phyloP scores from a whole-genome alignment of 257 asterid genomes.

The Penstemon davidsonii region DNA sequence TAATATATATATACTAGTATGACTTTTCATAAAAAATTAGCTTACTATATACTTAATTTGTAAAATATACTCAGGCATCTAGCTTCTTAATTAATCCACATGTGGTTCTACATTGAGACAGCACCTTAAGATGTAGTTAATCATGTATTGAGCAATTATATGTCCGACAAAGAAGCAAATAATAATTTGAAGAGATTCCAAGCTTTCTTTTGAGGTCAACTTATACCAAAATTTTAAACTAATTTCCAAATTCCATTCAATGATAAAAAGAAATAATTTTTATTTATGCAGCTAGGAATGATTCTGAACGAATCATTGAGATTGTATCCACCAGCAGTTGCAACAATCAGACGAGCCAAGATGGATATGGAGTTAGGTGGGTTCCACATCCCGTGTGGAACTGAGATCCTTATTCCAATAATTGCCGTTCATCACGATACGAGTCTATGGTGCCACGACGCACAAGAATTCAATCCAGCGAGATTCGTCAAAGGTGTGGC shows the following conservation, averaged over 20 bases:
- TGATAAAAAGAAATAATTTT: not conserved
- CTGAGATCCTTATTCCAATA: conserved; percentile 79
- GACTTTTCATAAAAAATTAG: too few relatives aligned
- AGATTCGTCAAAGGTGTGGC: conserved; percentile 71
- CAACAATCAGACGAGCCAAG: conserved; percentile 67
- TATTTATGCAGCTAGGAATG: conserved; percentile 66
- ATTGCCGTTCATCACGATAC: conserved; percentile 86
- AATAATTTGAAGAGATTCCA: not conserved
- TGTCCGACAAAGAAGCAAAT: not conserved
- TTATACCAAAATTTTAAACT: not conserved
- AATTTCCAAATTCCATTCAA: not conserved
- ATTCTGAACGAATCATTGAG: conserved; percentile 76
- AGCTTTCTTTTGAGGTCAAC: conserved; percentile 14
- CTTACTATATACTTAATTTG: too few relatives aligned
- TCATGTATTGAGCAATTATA: not conserved
- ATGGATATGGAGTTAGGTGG: conserved; percentile 52
- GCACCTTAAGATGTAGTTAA: not conserved
- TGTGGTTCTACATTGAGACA: conserved; percentile 1
- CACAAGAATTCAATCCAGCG: conserved; percentile 73
- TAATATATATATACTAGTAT: too few relatives aligned
- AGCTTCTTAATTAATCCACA: not conserved
- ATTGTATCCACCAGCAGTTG: conserved; percentile 89
- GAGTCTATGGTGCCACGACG: conserved; percentile 75
- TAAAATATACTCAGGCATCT: too few relatives aligned
- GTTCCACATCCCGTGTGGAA: conserved; percentile 53